Evolutionary conservation across 768 basidiomycete species (phyloP), one percentile per base, ranked within the genome.

Genomic region (Podaxis carcinomalis): DNA sequence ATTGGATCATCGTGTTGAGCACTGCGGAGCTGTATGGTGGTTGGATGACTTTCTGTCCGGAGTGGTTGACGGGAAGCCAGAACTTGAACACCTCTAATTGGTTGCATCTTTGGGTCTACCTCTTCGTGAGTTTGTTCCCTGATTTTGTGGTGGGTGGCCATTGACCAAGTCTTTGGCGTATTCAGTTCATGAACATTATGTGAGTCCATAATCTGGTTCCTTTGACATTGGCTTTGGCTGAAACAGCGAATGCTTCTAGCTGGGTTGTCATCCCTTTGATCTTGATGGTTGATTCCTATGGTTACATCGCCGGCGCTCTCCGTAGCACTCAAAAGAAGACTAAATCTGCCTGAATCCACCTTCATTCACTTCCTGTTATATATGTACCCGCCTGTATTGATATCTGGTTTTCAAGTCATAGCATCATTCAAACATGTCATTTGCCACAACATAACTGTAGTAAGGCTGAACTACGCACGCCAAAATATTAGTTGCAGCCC

Each of bases 41-140:
- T 84, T 92, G 86, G 86, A 92, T 93, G 92, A 93, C 91, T 2
- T 93, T 93, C 74, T 87, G 86, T 68, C 92, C 92, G 0, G 92
- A 93, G 73, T 93, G 90, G 90, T 74, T 93, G 51, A 86, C 82
- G 0, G 90, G 89, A 19, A 89, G 83, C 67, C 84, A 86, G 0
- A 89, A 80, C 69, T 73, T 93, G 56, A 80, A 89, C 67, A 90
- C 83, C 0, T 88, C 87, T 6, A 90, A 91, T 66, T 74, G 77
- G 27, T 73, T 92, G 39, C 82, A 86, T 68, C 78, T 92, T 56
- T 93, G 90, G 90, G 85, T 92, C 9, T 92, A 93, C 73, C 85
- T 93, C 44, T 68, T 87, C 62, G 90, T 93, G 68, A 66, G 88
- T 80, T n/a, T 21, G 16, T 14, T 62, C 59, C 6, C 50, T 37